Evolutionary conservation across 108 stramenopile genomes (phyloP).

Genomic region (Heterococcus sp.): DNA sequence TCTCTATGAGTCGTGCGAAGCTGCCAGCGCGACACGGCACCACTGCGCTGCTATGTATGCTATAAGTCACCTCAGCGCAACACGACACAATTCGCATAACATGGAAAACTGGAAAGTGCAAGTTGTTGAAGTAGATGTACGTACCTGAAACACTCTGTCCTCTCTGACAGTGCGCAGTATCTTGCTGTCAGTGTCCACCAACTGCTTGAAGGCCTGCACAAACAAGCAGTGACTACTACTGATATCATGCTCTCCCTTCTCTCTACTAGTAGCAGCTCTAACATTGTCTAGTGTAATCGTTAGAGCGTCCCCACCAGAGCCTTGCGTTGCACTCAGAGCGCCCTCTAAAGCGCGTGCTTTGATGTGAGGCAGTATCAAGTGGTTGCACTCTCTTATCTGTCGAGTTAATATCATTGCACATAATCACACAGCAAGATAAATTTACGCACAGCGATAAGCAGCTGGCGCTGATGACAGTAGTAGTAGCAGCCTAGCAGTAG

Average conservation of each 20-base stretch:
- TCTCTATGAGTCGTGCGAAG: too few species aligned
- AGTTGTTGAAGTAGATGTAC: too few species aligned
- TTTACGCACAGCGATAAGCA: too few species aligned
- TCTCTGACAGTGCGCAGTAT: slow-evolving; percentile 52
- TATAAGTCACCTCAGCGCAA: too few species aligned
- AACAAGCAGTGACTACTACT: slow-evolving; percentile 48
- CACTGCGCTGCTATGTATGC: too few species aligned
- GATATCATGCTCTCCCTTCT: slow-evolving; percentile 43
- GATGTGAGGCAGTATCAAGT: slow-evolving; percentile 44
- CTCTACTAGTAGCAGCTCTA: slow-evolving; percentile 23
- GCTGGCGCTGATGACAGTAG: too few species aligned
- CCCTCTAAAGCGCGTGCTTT: slow-evolving; percentile 48
- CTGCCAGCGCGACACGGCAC: too few species aligned
- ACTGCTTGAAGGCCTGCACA: slow-evolving; percentile 55
- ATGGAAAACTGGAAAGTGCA: too few species aligned
- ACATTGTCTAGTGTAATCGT: slow-evolving; percentile 52
- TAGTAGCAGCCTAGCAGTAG: too few species aligned
- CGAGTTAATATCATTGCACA: too few species aligned
- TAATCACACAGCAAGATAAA: too few species aligned
- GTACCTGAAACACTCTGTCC: slow-evolving; percentile 60
- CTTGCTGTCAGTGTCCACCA: slow-evolving; percentile 31
- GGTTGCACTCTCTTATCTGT: slow-evolving; percentile 38
- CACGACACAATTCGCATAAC: too few species aligned
- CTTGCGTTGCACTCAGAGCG: slow-evolving; percentile 38
- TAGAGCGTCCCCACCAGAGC: slow-evolving; percentile 25